Evolutionary conservation across 805 yeast genomes (phyloP).

Genomic region (Yarrowia keelungensis): DNA sequence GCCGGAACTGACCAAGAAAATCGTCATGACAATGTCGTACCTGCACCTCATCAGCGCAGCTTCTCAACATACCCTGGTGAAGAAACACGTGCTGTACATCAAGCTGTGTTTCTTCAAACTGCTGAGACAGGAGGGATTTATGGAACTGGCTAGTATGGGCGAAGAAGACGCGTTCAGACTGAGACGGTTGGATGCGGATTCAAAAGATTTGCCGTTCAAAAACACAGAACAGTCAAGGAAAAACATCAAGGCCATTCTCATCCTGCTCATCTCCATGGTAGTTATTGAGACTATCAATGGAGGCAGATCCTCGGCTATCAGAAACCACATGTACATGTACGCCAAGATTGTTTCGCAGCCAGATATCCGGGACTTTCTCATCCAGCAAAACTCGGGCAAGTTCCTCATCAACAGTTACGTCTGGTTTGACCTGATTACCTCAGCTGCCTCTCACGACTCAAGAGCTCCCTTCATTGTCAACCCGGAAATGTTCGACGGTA

Average conservation of each 20-base stretch:
- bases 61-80: conserved; percentile 26
- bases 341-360: conserved; percentile 31
- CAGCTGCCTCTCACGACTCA: conserved; percentile 14
- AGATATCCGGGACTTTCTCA: conserved; percentile 10
- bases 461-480: conserved; percentile 24
- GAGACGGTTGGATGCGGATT: background rate
- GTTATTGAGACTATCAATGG: conserved; percentile 35
- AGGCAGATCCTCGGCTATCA: conserved; percentile 28
- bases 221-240: conserved; percentile 13
- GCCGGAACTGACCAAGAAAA: conserved; percentile 35
- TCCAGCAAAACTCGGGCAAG: conserved; percentile 30
- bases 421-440: conserved; percentile 34
- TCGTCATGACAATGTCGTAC: conserved; percentile 35
- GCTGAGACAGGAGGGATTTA: conserved; percentile 21
- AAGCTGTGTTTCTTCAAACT: conserved; percentile 27
- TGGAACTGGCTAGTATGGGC: conserved; percentile 15
- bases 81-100: conserved; percentile 32
- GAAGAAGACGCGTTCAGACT: conserved; percentile 13
- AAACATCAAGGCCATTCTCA: conserved; percentile 32
- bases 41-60: conserved; percentile 31
- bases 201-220: conserved; percentile 8
- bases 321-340: conserved; percentile 39
- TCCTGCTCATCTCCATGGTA: conserved; percentile 30
- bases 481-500: conserved; percentile 37
- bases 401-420: conserved; percentile 32